Evolutionary conservation across 2,329 filamentous ascomycete genomes (phyloP), one percentile per base, ranked within the genome.

Genomic region (Tothia fuscella): DNA sequence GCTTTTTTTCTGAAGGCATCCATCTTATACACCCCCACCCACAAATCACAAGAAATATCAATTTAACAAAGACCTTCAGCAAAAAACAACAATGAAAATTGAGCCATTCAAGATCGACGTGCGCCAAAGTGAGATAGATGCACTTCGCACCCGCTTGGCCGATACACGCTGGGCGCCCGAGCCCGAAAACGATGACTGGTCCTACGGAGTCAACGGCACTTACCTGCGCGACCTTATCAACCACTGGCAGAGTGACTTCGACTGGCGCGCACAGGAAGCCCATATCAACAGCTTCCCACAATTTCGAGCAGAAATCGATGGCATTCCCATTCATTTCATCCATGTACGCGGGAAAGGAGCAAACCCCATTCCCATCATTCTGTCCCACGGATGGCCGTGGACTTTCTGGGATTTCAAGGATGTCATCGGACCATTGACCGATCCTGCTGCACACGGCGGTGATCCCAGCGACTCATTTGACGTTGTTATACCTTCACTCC

Each of bases 401-500:
- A 50, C 50, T 16, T 26, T 52, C 28, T 38, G 49, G n/a, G 50
- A 52, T 37, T 51, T 52, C 33, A 47, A 41, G 24, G 42, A 46
- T 21, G 29, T 46, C 22, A 45, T 45, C 25, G 41, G 6, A 14
- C 35, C 37, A 17, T 42, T 39, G 9, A 14, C 33, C 9, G 26
- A 43, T 21, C 44, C 43, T 9, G 44, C 7, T 25, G 26, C 26
- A 29, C 14, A 29, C 14, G 26, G 26, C 10, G 26, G 26, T 29
- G 26, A 29, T 29, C 26, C 26, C 26, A 29, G 13, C 10, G 26
- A 29, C 44, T 41, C 40, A 4, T 45, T 45, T 21, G 25, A 46
- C 31, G 9, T 46, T 9, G 37, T 43, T 12, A 28, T 44, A 3
- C 41, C 36, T 12, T 20, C 43, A 21, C 43, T 45, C 19, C 43